phyloP scores from a whole-genome alignment of 176 grass and related monocot species.

The Oryza brachyantha region DNA sequence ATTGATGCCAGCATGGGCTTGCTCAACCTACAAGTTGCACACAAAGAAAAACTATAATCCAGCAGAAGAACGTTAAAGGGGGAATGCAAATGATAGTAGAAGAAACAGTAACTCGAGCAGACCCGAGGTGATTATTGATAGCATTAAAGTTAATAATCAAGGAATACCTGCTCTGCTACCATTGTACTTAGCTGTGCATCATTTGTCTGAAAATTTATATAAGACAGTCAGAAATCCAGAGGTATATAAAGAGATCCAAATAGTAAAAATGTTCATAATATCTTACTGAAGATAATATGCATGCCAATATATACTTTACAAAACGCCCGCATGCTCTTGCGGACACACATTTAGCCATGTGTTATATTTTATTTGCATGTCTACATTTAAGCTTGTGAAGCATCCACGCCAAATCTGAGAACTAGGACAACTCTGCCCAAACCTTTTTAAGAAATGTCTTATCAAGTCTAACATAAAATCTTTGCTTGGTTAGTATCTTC shows the following conservation, averaged over 20 bases:
- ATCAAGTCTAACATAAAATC: neutral
- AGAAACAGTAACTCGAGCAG: neutral
- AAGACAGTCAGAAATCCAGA: constrained; percentile 38
- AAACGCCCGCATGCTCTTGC: neutral
- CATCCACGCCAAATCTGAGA: neutral
- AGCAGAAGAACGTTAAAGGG: neutral
- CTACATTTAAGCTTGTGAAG: neutral
- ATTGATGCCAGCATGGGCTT: constrained; percentile 84
- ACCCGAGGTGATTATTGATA: neutral
- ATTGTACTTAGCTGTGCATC: constrained; percentile 97
- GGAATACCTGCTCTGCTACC: constrained; percentile 92
- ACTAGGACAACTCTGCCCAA: neutral
- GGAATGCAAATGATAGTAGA: constrained; percentile 7
- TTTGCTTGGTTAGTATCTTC: neutral
- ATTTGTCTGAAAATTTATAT: constrained; percentile 76
- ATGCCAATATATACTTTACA: constrained; percentile 3
- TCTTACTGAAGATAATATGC: neutral
- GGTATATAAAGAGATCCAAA: constrained; percentile 22
- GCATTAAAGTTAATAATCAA: neutral
- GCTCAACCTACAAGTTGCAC: constrained; percentile 68
- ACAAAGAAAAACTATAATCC: constrained; percentile 1
- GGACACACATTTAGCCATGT: neutral
- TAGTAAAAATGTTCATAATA: constrained; percentile 5
- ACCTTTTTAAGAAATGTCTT: neutral
- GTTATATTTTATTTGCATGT: constrained; percentile 12